Evolutionary conservation across 2,329 filamentous ascomycete genomes (phyloP).

Genomic region (Teratosphaeria gauchensis): DNA sequence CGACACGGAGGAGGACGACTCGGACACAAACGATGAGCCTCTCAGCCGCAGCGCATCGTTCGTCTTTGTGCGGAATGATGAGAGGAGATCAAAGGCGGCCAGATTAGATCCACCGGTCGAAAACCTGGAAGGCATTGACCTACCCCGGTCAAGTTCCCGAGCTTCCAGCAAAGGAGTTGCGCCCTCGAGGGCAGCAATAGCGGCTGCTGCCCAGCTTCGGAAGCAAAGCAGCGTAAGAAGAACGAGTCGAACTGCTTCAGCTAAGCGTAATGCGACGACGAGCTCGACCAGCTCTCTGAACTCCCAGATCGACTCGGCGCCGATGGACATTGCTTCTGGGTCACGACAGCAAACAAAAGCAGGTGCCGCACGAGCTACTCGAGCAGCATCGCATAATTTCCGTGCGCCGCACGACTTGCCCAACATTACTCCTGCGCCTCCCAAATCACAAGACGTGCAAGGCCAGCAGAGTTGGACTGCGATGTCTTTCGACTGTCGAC

Average conservation of each 20-base stretch:
- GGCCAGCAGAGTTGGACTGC: slow-evolving; percentile 38
- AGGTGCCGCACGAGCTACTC: neutral
- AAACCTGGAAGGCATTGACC: slow-evolving; percentile 23
- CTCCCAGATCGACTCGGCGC: slow-evolving; percentile 20
- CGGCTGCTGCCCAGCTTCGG: slow-evolving; percentile 24
- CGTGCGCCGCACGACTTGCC: neutral
- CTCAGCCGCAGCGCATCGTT: slow-evolving; percentile 23
- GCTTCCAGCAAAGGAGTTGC: slow-evolving; percentile 21
- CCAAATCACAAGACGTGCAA: neutral
- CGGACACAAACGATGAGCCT: slow-evolving; percentile 14
- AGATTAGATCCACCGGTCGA: slow-evolving; percentile 26
- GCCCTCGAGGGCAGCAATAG: slow-evolving; percentile 26
- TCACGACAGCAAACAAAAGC: neutral
- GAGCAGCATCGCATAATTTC: neutral
- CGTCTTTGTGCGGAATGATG: slow-evolving; percentile 18
- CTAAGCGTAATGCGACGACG: slow-evolving; percentile 7
- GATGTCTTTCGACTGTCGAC: slow-evolving; percentile 34
- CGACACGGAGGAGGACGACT: slow-evolving; percentile 25
- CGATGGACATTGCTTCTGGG: slow-evolving; percentile 14
- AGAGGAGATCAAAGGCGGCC: slow-evolving; percentile 21
- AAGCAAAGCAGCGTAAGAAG: slow-evolving; percentile 24
- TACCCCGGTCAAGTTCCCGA: slow-evolving; percentile 24
- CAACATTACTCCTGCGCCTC: neutral
- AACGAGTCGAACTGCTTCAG: slow-evolving; percentile 7
- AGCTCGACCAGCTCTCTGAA: slow-evolving; percentile 3